These are phyloP conservation scores for Babesia bovis DNA, from an alignment of 169 alveolate species.

Conservation along the genomic window DNA sequence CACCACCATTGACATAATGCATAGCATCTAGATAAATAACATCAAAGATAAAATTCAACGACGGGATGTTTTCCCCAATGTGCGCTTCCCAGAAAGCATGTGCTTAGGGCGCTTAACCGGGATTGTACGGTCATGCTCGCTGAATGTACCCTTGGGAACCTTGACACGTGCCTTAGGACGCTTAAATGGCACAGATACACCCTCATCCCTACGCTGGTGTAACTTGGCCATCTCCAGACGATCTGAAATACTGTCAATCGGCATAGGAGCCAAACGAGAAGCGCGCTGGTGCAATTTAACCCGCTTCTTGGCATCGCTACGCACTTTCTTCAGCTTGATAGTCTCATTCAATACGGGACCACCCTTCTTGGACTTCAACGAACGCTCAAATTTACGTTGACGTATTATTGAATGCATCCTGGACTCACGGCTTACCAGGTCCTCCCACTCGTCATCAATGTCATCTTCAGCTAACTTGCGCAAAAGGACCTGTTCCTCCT, in stretches of 20 bases:
- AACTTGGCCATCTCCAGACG: constrained; percentile 46
- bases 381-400: constrained; percentile 42
- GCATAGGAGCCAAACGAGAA: constrained; percentile 33
- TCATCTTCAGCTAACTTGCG: constrained; percentile 30
- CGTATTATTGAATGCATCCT: constrained; percentile 48
- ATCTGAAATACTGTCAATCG: constrained; percentile 46
- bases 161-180: constrained; percentile 62
- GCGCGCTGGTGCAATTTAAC: constrained; percentile 46
- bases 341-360: constrained; percentile 69
- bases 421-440: constrained; percentile 31
- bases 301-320: constrained; percentile 57
- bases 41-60: too few relatives aligned
- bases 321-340: constrained; percentile 52
- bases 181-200: constrained; percentile 65
- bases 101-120: constrained; percentile 90
- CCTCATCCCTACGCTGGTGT: constrained; percentile 67
- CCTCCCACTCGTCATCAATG: constrained; percentile 64
- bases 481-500: constrained; percentile 90
- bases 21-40: too few relatives aligned
- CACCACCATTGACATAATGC: too few relatives aligned
- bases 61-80: constrained; percentile 90
- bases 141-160: constrained; percentile 81
- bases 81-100: constrained; percentile 95
- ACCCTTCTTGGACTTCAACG: constrained; percentile 57
- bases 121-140: constrained; percentile 90